Evolutionary conservation across 306 rosid species (phyloP).

Genomic region (peach (Prunus persica)): DNA sequence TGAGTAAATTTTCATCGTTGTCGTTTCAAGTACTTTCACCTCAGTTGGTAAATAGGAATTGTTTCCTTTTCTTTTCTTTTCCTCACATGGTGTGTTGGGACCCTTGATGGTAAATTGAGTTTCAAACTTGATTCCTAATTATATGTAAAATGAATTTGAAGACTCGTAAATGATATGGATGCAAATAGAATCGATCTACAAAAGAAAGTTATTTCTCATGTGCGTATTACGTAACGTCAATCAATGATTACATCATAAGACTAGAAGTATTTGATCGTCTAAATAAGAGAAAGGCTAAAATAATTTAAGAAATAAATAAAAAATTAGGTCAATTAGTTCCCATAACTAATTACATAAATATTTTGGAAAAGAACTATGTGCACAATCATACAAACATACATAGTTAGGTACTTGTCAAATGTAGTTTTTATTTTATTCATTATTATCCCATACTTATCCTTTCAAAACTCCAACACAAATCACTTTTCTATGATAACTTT

Average conservation of each 20-base stretch:
- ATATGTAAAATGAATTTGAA: not conserved
- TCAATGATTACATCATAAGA: too few species aligned
- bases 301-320: rapidly evolving
- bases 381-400: too few species aligned
- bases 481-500: too few species aligned
- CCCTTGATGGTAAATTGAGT: not conserved
- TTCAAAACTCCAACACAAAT: too few species aligned
- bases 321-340: not conserved
- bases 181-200: not conserved
- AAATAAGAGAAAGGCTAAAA: not conserved
- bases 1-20: not conserved
- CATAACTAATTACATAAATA: too few species aligned
- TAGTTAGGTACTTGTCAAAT: too few species aligned
- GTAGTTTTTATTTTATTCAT: too few species aligned
- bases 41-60: not conserved
- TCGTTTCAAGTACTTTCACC: not conserved
- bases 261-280: not conserved
- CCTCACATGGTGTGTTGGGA: conserved; percentile 1
- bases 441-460: too few species aligned
- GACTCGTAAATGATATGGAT: not conserved
- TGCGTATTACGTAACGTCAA: too few species aligned
- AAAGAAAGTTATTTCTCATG: too few species aligned
- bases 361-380: too few species aligned
- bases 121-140: not conserved
- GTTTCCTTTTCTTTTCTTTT: not conserved